Evolutionary conservation across 2,329 filamentous ascomycete species (phyloP).

Genomic region (Coniella vitis): DNA sequence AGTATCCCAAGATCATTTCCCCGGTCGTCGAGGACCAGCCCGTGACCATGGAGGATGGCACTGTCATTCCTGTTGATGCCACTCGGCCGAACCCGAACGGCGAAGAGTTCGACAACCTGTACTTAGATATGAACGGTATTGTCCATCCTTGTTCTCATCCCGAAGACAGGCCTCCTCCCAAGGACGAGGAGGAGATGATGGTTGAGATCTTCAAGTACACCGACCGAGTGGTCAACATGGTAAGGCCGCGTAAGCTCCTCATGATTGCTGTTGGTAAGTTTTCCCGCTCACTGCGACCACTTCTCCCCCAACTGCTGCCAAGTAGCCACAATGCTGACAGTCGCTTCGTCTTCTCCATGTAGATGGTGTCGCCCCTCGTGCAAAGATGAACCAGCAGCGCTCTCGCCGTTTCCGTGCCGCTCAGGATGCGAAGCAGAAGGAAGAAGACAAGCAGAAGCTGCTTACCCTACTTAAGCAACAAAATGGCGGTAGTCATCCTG

Average conservation of each 20-base stretch:
- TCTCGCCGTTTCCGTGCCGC: constrained; percentile 91
- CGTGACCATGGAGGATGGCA: constrained; percentile 71
- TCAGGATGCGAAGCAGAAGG: constrained; percentile 90
- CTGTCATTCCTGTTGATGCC: constrained; percentile 76
- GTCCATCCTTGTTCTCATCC: constrained; percentile 98
- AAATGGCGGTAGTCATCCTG: constrained; percentile 57
- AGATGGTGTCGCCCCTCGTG: constrained; percentile 95
- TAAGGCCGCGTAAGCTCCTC: constrained; percentile 86
- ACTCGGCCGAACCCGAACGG: constrained; percentile 88
- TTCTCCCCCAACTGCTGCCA: neutral
- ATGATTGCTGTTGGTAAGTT: constrained; percentile 90
- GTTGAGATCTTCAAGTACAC: constrained; percentile 96
- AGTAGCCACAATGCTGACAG: constrained; percentile 22
- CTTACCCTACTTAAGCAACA: constrained; percentile 77
- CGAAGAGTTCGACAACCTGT: constrained; percentile 96
- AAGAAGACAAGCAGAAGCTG: constrained; percentile 82
- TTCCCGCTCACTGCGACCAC: constrained; percentile 8
- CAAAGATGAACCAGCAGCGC: constrained; percentile 99
- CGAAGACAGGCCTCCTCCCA: constrained; percentile 83
- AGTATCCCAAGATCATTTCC: constrained; percentile 96
- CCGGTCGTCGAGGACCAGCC: constrained; percentile 82
- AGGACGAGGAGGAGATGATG: constrained; percentile 99
- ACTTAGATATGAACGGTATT: constrained; percentile 99
- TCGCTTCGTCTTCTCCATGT: neutral
- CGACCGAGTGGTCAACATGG: constrained; percentile 98